Evolutionary conservation across 164 flowering plant species (phyloP).

Genomic region (Nelumbo lutea): DNA sequence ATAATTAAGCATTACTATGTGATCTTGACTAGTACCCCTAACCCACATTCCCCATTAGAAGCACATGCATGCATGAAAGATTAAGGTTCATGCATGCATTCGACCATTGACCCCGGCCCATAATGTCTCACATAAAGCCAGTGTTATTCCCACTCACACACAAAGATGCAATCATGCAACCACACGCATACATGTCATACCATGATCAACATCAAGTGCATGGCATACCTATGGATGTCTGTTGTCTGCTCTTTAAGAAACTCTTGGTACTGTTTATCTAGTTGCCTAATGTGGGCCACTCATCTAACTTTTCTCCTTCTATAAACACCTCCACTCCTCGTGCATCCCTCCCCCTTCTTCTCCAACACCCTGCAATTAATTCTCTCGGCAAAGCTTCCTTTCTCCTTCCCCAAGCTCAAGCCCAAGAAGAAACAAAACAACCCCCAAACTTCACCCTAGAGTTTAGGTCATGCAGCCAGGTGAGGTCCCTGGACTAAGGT

Average conservation of each 20-base stretch:
- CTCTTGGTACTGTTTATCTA: conserved; percentile 23
- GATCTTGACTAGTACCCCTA: not conserved
- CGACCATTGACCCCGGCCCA: conserved; percentile 4
- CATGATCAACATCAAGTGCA: not conserved
- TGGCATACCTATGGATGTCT: conserved; percentile 13
- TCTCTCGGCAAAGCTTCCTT: not conserved
- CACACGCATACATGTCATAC: conserved; percentile 14
- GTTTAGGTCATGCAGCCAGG: conserved; percentile 28
- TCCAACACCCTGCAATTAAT: not conserved
- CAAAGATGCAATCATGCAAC: not conserved
- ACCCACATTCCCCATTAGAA: not conserved
- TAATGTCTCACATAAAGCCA: too few species aligned
- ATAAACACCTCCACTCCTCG: conserved; percentile 31
- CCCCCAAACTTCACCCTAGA: conserved; percentile 2
- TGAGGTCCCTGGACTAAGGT: conserved; percentile 34
- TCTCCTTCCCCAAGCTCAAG: not conserved
- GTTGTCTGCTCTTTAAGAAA: conserved; percentile 27
- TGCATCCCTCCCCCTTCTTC: conserved; percentile 12
- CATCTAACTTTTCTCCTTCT: conserved; percentile 24
- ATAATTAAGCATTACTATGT: not conserved
- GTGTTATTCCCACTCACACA: too few species aligned
- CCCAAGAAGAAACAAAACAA: not conserved
- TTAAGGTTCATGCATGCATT: not conserved
- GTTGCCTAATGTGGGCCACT: conserved; percentile 36
- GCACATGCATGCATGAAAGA: too few species aligned